Conservation (phyloP, 768 basidiomycete genomes). For the Auricularia sp. region DNA sequence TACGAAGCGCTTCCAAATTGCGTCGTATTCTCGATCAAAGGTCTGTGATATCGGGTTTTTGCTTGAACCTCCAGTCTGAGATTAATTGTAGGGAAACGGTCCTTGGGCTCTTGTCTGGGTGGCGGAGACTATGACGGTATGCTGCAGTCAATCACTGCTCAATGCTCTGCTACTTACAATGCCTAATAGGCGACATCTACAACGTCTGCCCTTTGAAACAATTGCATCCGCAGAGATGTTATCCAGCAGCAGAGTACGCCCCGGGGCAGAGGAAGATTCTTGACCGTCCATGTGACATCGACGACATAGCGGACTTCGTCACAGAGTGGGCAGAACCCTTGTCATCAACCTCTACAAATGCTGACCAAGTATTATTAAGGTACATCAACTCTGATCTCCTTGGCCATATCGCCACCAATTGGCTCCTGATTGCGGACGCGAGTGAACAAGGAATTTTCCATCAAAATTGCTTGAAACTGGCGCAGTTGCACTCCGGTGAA, state of each 20-base stretch:
- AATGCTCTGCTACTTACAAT: too few relatives aligned
- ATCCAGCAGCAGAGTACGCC: conserved; percentile 37
- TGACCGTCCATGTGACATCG: conserved; percentile 41
- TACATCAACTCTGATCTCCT: conserved; percentile 10
- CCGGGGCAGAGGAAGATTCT: conserved; percentile 37
- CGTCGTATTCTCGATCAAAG: conserved; percentile 30
- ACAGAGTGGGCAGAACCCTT: conserved; percentile 49
- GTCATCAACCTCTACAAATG: background rate
- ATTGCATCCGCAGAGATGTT: conserved; percentile 21
- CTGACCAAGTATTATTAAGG: too few relatives aligned
- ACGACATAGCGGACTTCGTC: conserved; percentile 59
- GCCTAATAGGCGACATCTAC: conserved; percentile 30
- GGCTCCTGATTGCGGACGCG: conserved; percentile 57
- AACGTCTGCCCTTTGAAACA: conserved; percentile 33
- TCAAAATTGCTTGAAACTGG: conserved; percentile 39
- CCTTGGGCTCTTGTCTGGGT: conserved; percentile 37
- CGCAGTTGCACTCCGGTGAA: conserved; percentile 39
- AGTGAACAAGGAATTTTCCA: conserved; percentile 37
- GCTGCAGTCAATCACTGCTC: too few relatives aligned
- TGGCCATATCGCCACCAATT: conserved; percentile 43
- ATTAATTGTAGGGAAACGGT: background rate
- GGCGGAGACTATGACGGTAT: conserved; percentile 60
- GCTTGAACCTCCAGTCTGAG: background rate
- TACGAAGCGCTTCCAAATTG: conserved; percentile 20
- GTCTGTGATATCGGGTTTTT: conserved; percentile 27